Base-by-base conservation (phyloP, 2,329 filamentous ascomycete genomes). In the Rugonectria rugulosa region DNA sequence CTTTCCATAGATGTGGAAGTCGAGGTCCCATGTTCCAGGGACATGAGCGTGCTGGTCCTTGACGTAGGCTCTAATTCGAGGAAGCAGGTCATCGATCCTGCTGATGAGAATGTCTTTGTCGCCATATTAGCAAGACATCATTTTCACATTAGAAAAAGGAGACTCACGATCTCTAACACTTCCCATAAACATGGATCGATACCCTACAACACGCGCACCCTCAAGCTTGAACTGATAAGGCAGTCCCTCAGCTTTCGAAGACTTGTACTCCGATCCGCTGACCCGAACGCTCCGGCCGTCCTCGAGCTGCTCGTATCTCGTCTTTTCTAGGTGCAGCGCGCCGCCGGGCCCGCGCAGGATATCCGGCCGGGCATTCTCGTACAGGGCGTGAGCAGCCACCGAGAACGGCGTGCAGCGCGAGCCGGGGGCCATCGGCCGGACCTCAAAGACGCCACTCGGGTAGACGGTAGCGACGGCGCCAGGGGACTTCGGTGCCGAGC, bases 321-420 rank as follows among this genome's bases (percentile, higher is more conserved):
- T 70, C 1, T 67, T 41, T 0, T 70, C 68, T 0, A 84, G 66
- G 36, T 79, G 69, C 0, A 84, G 70, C 6, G 68, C 64, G 0
- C 81, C 82, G 0, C 81, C 82, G 0, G 82, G 82, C 0, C 82
- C 82, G 5, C 69, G 56, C 2, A 84, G 62, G 1, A 79, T 61
- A 63, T 85, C 82, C 0, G 82, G 81, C 14, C 81, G 65, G 0
- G 75, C 73, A 56, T 84, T 85, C 68, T 84, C 82, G 46, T 85
- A 85, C 9, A 85, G 64, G 0, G 80, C 78, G 57, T 85, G 81
- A 0, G 81, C 79, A 1, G 81, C 81, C 0, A 85, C 81, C 0
- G 76, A 78, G 0, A 78, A 50, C 0, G 79, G 74, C 0, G 78
- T 83, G 56, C 82, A 84, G 2, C 68, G 68, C 0, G 75, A 71